Evolutionary conservation across 2,329 filamentous ascomycete genomes (phyloP).

Genomic region (Xenosphaeropsis pyriputrescens): DNA sequence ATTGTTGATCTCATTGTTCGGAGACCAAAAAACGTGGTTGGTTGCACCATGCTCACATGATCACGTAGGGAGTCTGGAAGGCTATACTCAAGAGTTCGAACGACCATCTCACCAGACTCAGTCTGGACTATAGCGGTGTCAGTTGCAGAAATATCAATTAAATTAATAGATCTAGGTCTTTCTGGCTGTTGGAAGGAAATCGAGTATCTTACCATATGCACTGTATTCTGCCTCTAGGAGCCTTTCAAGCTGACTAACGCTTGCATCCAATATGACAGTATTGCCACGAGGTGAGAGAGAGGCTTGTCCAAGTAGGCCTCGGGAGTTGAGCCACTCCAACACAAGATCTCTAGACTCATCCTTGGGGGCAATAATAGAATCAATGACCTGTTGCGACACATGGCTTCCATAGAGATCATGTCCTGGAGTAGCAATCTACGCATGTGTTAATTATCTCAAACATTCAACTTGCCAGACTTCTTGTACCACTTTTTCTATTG

Average conservation of each 20-base stretch:
- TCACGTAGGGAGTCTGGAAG: slow-evolving; percentile 18
- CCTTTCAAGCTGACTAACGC: no score
- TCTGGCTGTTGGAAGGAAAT: no score
- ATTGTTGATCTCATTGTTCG: slow-evolving; percentile 3
- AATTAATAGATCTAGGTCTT: no score
- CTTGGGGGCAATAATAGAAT: no score
- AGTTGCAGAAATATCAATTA: neutral
- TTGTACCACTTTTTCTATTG: neutral
- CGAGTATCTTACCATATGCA: no score
- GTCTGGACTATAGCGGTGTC: slow-evolving; percentile 7
- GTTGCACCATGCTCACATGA: slow-evolving; percentile 24
- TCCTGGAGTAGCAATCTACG: slow-evolving; percentile 12
- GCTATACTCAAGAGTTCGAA: slow-evolving; percentile 24
- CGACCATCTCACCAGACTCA: slow-evolving; percentile 5
- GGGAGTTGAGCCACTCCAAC: neutral
- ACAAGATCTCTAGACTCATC: slow-evolving; percentile 3
- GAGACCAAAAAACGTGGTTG: slow-evolving; percentile 22
- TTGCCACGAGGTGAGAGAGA: no score
- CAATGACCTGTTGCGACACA: no score
- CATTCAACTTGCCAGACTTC: neutral
- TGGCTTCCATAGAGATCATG: no score
- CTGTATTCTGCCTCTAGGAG: no score
- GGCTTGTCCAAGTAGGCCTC: no score
- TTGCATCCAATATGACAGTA: no score
- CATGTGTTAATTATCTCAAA: neutral